Percentiles rank a stretch among this genome's conserved stretches.
Evolutionary conservation across 768 basidiomycete genomes (phyloP).

Genomic region (Lactarius vividus): DNA sequence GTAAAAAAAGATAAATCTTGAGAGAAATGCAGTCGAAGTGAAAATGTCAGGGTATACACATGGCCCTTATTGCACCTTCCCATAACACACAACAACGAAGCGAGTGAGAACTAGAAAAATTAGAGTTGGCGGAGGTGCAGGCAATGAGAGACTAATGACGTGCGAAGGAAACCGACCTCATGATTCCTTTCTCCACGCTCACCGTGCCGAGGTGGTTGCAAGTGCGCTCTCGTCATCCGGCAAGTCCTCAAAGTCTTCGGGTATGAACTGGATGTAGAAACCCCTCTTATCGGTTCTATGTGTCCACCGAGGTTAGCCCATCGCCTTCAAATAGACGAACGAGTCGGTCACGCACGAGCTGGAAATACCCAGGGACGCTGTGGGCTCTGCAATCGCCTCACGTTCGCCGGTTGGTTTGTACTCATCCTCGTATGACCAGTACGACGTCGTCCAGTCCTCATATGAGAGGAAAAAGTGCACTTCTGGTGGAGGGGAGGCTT

Average conservation of each 20-base stretch:
- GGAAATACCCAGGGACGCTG: not conserved
- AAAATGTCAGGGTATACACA: not conserved
- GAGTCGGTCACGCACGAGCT: not conserved
- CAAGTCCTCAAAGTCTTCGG: slow-evolving; percentile 11
- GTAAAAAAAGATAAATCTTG: too few species aligned
- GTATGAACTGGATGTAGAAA: slow-evolving; percentile 21
- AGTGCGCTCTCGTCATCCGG: slow-evolving; percentile 2
- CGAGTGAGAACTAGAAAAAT: not conserved
- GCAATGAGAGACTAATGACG: not conserved
- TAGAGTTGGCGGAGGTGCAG: not conserved
- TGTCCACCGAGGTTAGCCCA: not conserved
- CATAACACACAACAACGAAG: not conserved
- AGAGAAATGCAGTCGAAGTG: not conserved
- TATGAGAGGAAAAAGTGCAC: slow-evolving; percentile 23
- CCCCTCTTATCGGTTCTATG: slow-evolving; percentile 14
- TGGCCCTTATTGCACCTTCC: not conserved
- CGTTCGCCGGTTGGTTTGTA: slow-evolving; percentile 3
- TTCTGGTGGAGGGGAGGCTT: slow-evolving; percentile 7
- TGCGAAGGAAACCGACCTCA: not conserved
- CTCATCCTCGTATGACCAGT: slow-evolving; percentile 12
- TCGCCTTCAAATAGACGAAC: not conserved
- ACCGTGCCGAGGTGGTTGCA: not conserved
- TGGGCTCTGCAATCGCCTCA: slow-evolving; percentile 7
- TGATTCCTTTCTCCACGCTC: not conserved
- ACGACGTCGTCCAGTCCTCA: slow-evolving; percentile 12